These are phyloP conservation scores for Lodderomyces pseudojiufengensis DNA, from an alignment of 1,139 yeast genomes.

Conservation along the genomic window DNA sequence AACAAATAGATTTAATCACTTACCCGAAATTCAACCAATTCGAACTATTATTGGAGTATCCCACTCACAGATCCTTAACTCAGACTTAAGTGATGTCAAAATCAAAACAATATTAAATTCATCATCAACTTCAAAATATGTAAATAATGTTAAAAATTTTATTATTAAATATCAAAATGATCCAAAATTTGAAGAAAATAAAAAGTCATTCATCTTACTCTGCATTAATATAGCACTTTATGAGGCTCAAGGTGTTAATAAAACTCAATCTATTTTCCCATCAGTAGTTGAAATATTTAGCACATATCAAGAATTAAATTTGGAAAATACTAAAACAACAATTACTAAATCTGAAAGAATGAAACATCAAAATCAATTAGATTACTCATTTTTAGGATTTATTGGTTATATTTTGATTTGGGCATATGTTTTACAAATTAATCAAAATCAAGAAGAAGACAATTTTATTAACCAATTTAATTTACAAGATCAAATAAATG, in stretches of 20 bases:
- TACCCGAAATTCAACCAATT: constrained; percentile 34
- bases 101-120: constrained; percentile 36
- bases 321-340: constrained; percentile 33
- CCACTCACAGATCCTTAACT: constrained; percentile 33
- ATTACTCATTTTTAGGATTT: constrained; percentile 38
- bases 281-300: constrained; percentile 31
- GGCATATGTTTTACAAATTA: constrained; percentile 28
- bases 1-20: constrained; percentile 26
- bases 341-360: constrained; percentile 35
- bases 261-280: constrained; percentile 24
- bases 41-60: constrained; percentile 42
- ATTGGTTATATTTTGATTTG: constrained; percentile 43
- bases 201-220: constrained; percentile 27
- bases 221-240: constrained; percentile 38
- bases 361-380: constrained; percentile 36
- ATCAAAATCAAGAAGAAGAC: constrained; percentile 15
- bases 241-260: constrained; percentile 38
- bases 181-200: constrained; percentile 17
- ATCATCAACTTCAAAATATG: constrained; percentile 30
- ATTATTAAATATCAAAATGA: constrained; percentile 25
- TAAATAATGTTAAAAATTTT: constrained; percentile 28
- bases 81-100: constrained; percentile 37
- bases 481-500: constrained; percentile 16
- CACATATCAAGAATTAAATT: constrained; percentile 32
- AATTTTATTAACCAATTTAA: constrained; percentile 21